Evolutionary conservation across 768 basidiomycete genomes (phyloP).

Genomic region (Lactarius quietus): DNA sequence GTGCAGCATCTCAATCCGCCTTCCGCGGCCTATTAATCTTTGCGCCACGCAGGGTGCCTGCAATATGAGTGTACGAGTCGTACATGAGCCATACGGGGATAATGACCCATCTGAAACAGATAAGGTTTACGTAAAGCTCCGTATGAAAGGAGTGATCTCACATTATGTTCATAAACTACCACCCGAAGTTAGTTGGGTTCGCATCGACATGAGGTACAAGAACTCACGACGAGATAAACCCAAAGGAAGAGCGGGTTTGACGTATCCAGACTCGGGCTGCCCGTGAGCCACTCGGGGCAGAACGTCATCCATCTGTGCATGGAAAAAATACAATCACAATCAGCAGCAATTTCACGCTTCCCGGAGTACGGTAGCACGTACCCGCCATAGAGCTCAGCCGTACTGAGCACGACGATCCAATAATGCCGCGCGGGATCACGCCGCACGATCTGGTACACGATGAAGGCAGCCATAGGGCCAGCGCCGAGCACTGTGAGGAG

Average conservation of each 20-base stretch:
- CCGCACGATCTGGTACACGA: slow-evolving; percentile 60
- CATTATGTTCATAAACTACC: slow-evolving; percentile 79
- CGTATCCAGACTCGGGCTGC: slow-evolving; percentile 66
- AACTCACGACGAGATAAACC: slow-evolving; percentile 74
- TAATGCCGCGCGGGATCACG: slow-evolving; percentile 67
- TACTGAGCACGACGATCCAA: slow-evolving; percentile 77
- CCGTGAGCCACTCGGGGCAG: slow-evolving; percentile 80
- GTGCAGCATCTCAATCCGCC: neutral
- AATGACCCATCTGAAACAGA: slow-evolving; percentile 62
- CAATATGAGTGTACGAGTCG: slow-evolving; percentile 73
- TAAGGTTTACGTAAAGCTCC: neutral
- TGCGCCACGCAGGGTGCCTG: slow-evolving; percentile 48
- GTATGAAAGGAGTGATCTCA: slow-evolving; percentile 37
- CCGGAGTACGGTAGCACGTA: slow-evolving; percentile 31
- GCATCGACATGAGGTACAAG: slow-evolving; percentile 37
- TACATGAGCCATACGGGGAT: slow-evolving; percentile 74
- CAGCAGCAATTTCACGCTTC: neutral
- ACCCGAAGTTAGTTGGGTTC: neutral
- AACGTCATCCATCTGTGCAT: slow-evolving; percentile 71
- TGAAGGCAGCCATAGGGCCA: slow-evolving; percentile 70
- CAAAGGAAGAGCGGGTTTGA: slow-evolving; percentile 70
- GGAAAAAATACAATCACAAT: neutral
- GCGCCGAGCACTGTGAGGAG: slow-evolving; percentile 77
- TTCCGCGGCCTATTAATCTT: slow-evolving; percentile 13
- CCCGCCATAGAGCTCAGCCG: slow-evolving; percentile 77